Evolutionary conservation across 176 grass and related monocot genomes (phyloP).

Genomic region (Juncus inflexus): DNA sequence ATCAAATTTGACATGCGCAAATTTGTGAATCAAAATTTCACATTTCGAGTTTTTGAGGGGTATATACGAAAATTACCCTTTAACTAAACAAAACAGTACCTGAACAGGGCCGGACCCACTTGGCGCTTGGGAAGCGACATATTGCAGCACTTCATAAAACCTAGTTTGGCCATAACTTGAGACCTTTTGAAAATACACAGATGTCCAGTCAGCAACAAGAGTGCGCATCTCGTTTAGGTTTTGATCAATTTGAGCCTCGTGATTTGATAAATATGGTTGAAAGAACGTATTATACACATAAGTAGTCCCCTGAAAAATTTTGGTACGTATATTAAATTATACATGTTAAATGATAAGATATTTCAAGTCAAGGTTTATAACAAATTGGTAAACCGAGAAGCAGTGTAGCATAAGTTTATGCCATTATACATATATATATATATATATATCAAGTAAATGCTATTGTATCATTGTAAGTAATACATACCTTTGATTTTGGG

Average conservation of each 20-base stretch:
- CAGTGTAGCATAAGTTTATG: too few relatives aligned
- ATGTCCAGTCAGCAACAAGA: conserved; percentile 45
- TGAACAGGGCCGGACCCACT: conserved; percentile 22
- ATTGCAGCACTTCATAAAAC: conserved; percentile 72
- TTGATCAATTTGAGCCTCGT: conserved; percentile 79
- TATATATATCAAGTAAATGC: not conserved
- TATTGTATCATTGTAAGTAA: not conserved
- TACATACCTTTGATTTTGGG: conserved; percentile 63
- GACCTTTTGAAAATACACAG: conserved; percentile 51
- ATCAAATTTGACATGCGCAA: too few relatives aligned
- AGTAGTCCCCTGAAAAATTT: conserved; percentile 61
- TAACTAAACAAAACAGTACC: conserved; percentile 12
- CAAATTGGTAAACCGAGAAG: too few relatives aligned
- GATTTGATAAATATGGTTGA: conserved; percentile 63
- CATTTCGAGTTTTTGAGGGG: too few relatives aligned
- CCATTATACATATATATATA: not conserved
- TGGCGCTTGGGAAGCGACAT: conserved; percentile 59
- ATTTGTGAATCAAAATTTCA: too few relatives aligned
- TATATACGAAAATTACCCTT: not conserved
- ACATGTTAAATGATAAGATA: too few relatives aligned
- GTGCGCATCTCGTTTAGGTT: conserved; percentile 71
- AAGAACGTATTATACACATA: conserved; percentile 88
- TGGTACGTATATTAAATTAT: not conserved
- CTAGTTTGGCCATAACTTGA: conserved; percentile 64
- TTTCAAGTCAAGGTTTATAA: not conserved